Evolutionary conservation across 345 rosid genomes (phyloP).

Genomic region (Camelina laxa): DNA sequence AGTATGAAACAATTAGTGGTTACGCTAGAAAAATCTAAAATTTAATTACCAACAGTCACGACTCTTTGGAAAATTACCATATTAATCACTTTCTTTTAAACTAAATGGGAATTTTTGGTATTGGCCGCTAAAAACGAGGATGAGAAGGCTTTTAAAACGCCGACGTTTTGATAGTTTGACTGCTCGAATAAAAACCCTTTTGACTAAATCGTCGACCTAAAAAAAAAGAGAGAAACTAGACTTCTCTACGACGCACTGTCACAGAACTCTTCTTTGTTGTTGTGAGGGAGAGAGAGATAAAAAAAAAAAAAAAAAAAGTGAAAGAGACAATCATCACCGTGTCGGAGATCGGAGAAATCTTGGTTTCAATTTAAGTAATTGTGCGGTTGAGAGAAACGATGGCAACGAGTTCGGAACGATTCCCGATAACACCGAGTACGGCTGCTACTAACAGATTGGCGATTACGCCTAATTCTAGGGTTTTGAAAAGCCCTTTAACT

Average conservation of each 20-base stretch:
- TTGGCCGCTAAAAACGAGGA: constrained; percentile 40
- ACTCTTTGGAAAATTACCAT: constrained; percentile 26
- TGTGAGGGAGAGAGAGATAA: neutral
- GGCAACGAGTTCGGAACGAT: constrained; percentile 60
- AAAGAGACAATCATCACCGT: constrained; percentile 11
- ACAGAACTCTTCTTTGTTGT: constrained; percentile 33
- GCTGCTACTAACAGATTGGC: constrained; percentile 42
- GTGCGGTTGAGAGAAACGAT: constrained; percentile 46
- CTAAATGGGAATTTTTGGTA: constrained; percentile 12
- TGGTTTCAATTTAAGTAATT: constrained; percentile 7
- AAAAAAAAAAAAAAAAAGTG: constrained; percentile 9
- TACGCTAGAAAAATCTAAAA: neutral
- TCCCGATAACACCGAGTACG: constrained; percentile 52
- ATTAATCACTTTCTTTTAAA: constrained; percentile 34
- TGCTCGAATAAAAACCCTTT: constrained; percentile 15
- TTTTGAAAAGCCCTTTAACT: constrained; percentile 58
- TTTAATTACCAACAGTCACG: neutral
- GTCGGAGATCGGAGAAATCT: constrained; percentile 36
- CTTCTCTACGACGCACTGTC: constrained; percentile 38
- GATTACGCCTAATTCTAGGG: constrained; percentile 67
- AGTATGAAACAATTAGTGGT: constrained; percentile 8
- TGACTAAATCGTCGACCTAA: constrained; percentile 35
- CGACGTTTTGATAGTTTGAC: constrained; percentile 27
- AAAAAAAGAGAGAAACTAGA: constrained; percentile 29
- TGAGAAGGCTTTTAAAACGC: neutral